Evolutionary conservation across 129 eudicot species (phyloP).

Genomic region (sunflower (Helianthus annuus)): DNA sequence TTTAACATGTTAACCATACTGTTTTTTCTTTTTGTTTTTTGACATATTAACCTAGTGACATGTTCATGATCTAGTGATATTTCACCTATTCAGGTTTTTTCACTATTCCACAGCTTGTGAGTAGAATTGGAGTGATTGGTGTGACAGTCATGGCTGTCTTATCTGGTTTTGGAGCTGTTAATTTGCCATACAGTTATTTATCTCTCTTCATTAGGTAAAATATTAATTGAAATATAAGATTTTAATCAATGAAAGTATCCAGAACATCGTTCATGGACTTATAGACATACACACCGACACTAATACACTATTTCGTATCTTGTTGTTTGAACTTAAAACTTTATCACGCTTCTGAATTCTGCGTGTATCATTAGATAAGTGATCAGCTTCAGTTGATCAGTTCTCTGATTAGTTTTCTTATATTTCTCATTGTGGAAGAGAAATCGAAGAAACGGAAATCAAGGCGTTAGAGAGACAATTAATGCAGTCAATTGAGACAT

Average conservation of each 20-base stretch:
- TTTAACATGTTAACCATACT: slow-evolving; percentile 4
- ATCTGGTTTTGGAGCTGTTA: slow-evolving; percentile 99
- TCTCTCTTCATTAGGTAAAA: slow-evolving; percentile 94
- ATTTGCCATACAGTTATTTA: slow-evolving; percentile 94
- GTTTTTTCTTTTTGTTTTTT: not conserved
- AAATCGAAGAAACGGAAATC: slow-evolving; percentile 95
- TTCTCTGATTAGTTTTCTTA: slow-evolving; percentile 30
- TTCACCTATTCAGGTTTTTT: slow-evolving; percentile 69
- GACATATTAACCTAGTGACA: slow-evolving; percentile 6
- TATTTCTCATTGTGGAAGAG: slow-evolving; percentile 51
- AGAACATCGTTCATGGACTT: not conserved
- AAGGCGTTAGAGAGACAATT: slow-evolving; percentile 91
- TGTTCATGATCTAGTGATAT: slow-evolving; percentile 23
- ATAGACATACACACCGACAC: not conserved
- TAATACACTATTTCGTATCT: not conserved
- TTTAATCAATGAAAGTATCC: not conserved
- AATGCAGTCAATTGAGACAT: slow-evolving; percentile 97
- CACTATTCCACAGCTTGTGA: slow-evolving; percentile 96
- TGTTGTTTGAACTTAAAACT: not conserved
- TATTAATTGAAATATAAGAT: not conserved
- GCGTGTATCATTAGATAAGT: slow-evolving; percentile 1
- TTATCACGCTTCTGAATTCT: not conserved
- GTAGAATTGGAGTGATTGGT: slow-evolving; percentile 98
- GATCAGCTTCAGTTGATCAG: slow-evolving; percentile 10
- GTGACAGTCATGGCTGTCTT: slow-evolving; percentile 98